phyloP scores from a whole-genome alignment of 352 stramenopile genomes.

The Phytophthora sp. region DNA sequence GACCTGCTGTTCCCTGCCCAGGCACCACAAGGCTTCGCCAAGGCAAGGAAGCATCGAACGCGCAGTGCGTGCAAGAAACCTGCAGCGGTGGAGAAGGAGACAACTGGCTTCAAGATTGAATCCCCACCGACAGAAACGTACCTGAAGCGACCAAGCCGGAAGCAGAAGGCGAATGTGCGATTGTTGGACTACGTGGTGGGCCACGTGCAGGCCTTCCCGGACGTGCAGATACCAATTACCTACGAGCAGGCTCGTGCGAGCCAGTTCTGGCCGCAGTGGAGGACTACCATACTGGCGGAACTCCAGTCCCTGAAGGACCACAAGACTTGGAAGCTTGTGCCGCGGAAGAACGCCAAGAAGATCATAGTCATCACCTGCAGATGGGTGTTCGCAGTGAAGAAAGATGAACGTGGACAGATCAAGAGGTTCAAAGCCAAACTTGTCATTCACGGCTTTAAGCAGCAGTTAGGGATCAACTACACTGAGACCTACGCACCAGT shows the following conservation, averaged over 20 bases:
- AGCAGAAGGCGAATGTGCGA: neutral
- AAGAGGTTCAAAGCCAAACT: too few species aligned
- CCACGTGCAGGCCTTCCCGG: neutral
- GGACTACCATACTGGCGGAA: neutral
- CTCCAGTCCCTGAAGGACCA: neutral
- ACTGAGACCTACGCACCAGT: slow-evolving; percentile 21
- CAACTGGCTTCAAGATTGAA: neutral
- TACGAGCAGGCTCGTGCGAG: neutral
- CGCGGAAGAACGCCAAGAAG: neutral
- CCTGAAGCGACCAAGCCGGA: too few species aligned
- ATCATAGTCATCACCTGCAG: slow-evolving; percentile 6
- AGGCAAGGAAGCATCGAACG: neutral
- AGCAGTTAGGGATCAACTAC: slow-evolving; percentile 23
- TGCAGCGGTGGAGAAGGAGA: neutral
- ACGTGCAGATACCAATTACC: neutral
- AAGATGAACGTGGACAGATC: slow-evolving; percentile 15
- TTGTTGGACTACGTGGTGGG: neutral
- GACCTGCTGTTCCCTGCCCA: too few species aligned
- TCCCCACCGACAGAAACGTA: neutral
- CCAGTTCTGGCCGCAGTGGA: neutral
- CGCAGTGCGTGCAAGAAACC: neutral
- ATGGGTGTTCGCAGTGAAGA: slow-evolving; percentile 22
- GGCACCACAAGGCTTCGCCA: too few species aligned
- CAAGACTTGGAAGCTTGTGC: too few species aligned
- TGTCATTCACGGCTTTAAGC: slow-evolving; percentile 22